phyloP scores from a whole-genome alignment of 202 grass and related monocot species.

The Sporobolus alterniflorus region DNA sequence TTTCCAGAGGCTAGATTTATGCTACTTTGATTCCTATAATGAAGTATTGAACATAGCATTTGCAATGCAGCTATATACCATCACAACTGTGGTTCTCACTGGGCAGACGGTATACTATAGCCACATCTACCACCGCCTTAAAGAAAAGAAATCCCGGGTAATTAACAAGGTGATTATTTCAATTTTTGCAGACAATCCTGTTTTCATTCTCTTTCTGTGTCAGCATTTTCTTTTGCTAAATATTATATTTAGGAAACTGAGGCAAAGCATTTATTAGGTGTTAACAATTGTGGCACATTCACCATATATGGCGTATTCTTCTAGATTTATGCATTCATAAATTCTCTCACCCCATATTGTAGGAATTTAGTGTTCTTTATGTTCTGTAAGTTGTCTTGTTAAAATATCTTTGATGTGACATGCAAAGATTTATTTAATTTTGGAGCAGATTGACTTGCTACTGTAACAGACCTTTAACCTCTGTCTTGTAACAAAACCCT shows the following conservation, averaged over 20 bases:
- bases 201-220: not conserved
- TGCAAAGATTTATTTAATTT: not conserved
- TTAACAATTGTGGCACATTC: not conserved
- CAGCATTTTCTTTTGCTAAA: not conserved
- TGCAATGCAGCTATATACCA: slow-evolving; percentile 89
- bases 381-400: not conserved
- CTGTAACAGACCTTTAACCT: slow-evolving; percentile 3
- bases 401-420: not conserved
- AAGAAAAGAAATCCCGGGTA: slow-evolving; percentile 51
- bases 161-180: slow-evolving; percentile 53
- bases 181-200: slow-evolving; percentile 22
- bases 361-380: slow-evolving; percentile 15
- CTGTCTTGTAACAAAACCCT: slow-evolving; percentile 1
- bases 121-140: slow-evolving; percentile 60
- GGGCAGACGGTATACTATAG: slow-evolving; percentile 84
- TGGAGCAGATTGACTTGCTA: not conserved
- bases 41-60: slow-evolving; percentile 15
- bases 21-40: slow-evolving; percentile 6
- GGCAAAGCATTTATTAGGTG: not conserved
- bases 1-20: slow-evolving; percentile 1
- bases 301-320: not conserved
- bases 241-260: not conserved
- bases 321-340: slow-evolving; percentile 4
- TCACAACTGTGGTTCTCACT: slow-evolving; percentile 64
- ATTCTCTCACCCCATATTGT: slow-evolving; percentile 16